Evolutionary conservation across 768 basidiomycete species (phyloP).

Genomic region (Rhizopogon vesiculosus): DNA sequence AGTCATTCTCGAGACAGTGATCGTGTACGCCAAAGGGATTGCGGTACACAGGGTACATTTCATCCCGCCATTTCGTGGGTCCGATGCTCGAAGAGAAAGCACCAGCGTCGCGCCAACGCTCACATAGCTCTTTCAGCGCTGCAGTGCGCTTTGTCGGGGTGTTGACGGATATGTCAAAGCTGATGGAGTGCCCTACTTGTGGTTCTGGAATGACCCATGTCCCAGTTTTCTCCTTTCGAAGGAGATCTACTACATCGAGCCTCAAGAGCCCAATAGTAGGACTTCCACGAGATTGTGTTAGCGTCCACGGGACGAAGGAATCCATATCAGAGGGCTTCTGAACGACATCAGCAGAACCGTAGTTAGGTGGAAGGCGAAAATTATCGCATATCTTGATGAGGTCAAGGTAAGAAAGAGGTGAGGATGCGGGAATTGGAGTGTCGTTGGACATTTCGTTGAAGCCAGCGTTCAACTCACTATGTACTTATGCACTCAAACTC

Average conservation of each 20-base stretch:
- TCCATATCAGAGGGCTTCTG: constrained; percentile 32
- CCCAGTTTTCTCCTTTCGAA: constrained; percentile 42
- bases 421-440: neutral
- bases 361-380: constrained; percentile 36
- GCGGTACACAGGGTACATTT: constrained; percentile 75
- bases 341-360: constrained; percentile 15
- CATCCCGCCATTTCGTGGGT: constrained; percentile 77
- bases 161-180: constrained; percentile 48
- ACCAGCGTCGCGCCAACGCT: constrained; percentile 68
- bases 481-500: neutral
- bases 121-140: constrained; percentile 62
- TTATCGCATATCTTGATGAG: constrained; percentile 73
- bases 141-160: constrained; percentile 56
- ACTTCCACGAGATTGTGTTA: constrained; percentile 45
- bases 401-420: constrained; percentile 46
- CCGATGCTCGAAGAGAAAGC: constrained; percentile 62
- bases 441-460: neutral
- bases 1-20: constrained; percentile 22
- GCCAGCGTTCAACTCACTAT: neutral
- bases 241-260: constrained; percentile 48
- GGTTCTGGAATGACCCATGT: constrained; percentile 38
- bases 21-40: constrained; percentile 57
- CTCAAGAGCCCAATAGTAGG: constrained; percentile 60
- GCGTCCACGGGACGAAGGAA: constrained; percentile 50
- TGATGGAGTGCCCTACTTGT: constrained; percentile 28